These are phyloP conservation scores for Psilocybe cubensis DNA, from an alignment of 768 basidiomycete genomes.

Conservation along the genomic window DNA sequence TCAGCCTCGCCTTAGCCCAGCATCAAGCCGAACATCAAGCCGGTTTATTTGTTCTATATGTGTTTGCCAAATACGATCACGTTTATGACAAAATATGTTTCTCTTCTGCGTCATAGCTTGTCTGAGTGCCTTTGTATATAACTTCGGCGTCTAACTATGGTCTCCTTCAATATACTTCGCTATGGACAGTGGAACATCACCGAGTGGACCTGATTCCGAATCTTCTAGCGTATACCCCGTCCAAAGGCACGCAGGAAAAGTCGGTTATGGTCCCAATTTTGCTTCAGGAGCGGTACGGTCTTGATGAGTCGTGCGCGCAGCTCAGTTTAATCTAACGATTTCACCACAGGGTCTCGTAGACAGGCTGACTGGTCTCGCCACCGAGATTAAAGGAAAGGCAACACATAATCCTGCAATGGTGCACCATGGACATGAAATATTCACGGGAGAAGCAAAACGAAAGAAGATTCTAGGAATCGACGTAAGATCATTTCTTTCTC, in stretches of 20 bases:
- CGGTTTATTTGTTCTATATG: not conserved
- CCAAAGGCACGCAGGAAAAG: constrained; percentile 42
- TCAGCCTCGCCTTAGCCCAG: too few relatives aligned
- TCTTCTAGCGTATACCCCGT: constrained; percentile 30
- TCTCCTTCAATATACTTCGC: not conserved
- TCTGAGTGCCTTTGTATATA: not conserved
- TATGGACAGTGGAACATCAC: constrained; percentile 9
- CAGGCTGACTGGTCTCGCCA: constrained; percentile 34
- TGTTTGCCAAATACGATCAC: not conserved
- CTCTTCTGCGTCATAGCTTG: constrained; percentile 2
- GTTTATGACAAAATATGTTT: not conserved
- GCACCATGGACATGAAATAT: constrained; percentile 31
- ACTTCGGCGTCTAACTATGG: not conserved
- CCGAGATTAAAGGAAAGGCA: constrained; percentile 38
- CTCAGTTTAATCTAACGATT: not conserved
- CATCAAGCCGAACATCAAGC: not conserved
- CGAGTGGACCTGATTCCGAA: not conserved
- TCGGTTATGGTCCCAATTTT: constrained; percentile 42
- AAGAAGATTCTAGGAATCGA: constrained; percentile 30
- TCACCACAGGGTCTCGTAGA: constrained; percentile 30
- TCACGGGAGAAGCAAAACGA: constrained; percentile 34
- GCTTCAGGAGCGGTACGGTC: constrained; percentile 29
- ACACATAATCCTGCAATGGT: constrained; percentile 28
- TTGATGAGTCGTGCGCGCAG: not conserved
- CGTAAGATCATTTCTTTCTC: constrained; percentile 1